Conservation (phyloP, 495 filamentous ascomycete genomes). For the Tuber calosporum region DNA sequence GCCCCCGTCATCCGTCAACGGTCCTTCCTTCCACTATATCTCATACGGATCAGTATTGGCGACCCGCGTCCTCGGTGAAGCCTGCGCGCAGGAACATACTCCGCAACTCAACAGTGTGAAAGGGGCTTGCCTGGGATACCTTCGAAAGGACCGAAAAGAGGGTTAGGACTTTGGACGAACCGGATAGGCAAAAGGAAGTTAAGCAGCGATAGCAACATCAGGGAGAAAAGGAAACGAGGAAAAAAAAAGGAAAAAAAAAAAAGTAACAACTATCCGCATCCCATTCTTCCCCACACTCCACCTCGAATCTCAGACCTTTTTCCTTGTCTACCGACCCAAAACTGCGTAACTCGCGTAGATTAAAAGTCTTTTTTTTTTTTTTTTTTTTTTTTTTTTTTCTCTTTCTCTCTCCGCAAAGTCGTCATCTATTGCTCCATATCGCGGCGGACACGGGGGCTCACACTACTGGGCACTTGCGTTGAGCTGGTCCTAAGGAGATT, state of each 20-base stretch:
- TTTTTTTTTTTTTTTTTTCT: neutral
- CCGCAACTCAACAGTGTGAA: neutral
- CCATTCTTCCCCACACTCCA: neutral
- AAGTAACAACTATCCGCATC: constrained; percentile 5
- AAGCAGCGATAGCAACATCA: neutral
- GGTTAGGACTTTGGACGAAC: neutral
- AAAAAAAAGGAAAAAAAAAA: neutral
- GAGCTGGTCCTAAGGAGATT: constrained; percentile 25
- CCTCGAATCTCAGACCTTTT: neutral
- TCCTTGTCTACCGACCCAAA: neutral
- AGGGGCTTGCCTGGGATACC: neutral
- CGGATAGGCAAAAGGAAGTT: neutral
- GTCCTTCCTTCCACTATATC: constrained; percentile 26
- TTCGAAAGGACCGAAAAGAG: neutral
- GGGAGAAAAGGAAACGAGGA: neutral
- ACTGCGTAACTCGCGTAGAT: constrained; percentile 2
- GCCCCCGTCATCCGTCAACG: constrained; percentile 27
- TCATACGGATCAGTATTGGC: constrained; percentile 18
- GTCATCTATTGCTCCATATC: constrained; percentile 25
- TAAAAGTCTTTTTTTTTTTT: neutral
- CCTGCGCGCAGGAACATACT: neutral
- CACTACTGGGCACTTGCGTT: constrained; percentile 8
- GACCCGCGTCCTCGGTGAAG: neutral
- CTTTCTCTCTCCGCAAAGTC: neutral
- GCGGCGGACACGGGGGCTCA: constrained; percentile 26